These are phyloP conservation scores for Leccinum truebloodii DNA, from an alignment of 768 basidiomycete species.

Conservation along the genomic window DNA sequence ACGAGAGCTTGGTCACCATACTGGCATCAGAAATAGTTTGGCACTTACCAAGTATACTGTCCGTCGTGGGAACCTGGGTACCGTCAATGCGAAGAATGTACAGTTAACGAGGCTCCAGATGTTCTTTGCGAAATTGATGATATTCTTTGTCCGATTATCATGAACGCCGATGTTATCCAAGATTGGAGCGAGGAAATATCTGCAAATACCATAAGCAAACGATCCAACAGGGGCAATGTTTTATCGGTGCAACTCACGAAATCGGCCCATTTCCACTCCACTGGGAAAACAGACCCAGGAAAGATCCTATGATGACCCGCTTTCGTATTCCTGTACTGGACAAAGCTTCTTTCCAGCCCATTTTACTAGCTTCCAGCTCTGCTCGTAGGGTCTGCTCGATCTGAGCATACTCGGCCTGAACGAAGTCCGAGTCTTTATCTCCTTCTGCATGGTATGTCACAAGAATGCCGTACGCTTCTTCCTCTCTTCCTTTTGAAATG, in stretches of 20 bases:
- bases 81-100: constrained; percentile 7
- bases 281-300: constrained; percentile 17
- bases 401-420: neutral
- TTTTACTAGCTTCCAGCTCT: constrained; percentile 6
- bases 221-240: no score
- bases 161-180: constrained; percentile 24
- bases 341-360: neutral
- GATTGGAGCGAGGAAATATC: constrained; percentile 13
- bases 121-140: constrained; percentile 13
- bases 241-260: neutral
- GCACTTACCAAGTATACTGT: constrained; percentile 15
- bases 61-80: constrained; percentile 20
- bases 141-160: constrained; percentile 19
- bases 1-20: neutral
- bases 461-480: constrained; percentile 49
- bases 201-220: constrained; percentile 1
- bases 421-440: neutral
- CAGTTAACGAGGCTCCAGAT: constrained; percentile 15
- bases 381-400: constrained; percentile 22
- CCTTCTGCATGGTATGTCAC: constrained; percentile 33
- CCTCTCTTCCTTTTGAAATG: constrained; percentile 52
- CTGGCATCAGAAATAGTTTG: neutral
- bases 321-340: constrained; percentile 19
- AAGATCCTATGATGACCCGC: constrained; percentile 12
- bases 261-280: constrained; percentile 18